Base-by-base conservation (phyloP, 75 land plant species). In the Adiantum capillusveneris region DNA sequence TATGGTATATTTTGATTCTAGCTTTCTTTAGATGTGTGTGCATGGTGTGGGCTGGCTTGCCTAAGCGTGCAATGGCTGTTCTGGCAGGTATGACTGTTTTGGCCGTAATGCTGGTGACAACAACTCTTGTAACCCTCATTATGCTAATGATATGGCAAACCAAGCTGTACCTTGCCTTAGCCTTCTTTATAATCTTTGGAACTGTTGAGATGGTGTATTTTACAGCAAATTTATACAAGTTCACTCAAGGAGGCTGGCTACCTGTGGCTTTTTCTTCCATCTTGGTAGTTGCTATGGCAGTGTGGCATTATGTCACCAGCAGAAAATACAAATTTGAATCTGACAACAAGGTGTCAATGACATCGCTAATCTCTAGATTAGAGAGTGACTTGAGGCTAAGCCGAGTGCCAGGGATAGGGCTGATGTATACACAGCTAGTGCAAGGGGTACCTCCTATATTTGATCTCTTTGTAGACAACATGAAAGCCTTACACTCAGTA, bases 101-200 rank as follows among this genome's bases (percentile, higher is more conserved):
- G 28, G 61, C 80, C 30, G 96, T 92, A 59, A 75, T 84, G 87
- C 50, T 81, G 48, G 73, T 84, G 26, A 92, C 97, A 5, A 92
- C 95, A 22, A 31, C 75, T 19, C 77, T 92, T 18, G 76, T 92
- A 86, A 65, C 69, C 9, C 78, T 90, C 13, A 70, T 92, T 11
- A 88, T 92, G 90, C 53, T 92, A 17, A 31, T 92, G 29, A 96
- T 92, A 1, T 92, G 98, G 98, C 79, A 77, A 49, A 81, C 73
- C 44, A 79, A 72, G 57, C 63, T 85, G 63, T 37, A 73, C 25
- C 61, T 85, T 13, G 82, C 82, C 11, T 18, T 76, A 7, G 55
- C 75, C 37, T 92, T 92, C 67, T 69, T 81, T 9, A 44, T 41
- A 6, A 43, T 84, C 17, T 92, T 80, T 20, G 63, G 84, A 1